Evolutionary conservation across 2,329 filamentous ascomycete genomes (phyloP), one percentile per base, ranked within the genome.

Genomic region (Trichoderma sp.): DNA sequence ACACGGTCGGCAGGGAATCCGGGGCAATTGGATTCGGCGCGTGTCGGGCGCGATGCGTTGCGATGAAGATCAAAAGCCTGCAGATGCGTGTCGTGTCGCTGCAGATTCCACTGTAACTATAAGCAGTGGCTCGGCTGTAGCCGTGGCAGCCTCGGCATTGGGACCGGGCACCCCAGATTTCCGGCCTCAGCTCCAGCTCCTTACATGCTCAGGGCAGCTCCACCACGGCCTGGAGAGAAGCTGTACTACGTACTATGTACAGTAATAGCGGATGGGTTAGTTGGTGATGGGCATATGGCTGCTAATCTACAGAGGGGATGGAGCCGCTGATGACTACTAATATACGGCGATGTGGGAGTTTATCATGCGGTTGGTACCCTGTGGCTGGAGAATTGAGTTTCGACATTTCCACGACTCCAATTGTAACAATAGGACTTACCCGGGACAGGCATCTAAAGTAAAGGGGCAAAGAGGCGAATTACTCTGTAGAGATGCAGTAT

Each of bases 141-240:
- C 60, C 59, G 59, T 58, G 48, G 56, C 25, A 64, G 67, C 67
- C 67, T 68, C 67, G 67, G 67, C 67, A 65, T 54, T 64, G 60
- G 67, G n/a, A 59, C 42, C 13, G 22, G 22, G 42, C 29, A 60
- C 65, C 65, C 57, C 57, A 56, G 65, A 67, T 63, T 66, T 58
- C 35, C 37, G 34, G 42, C 42, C 42, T 29, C 35, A 32, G 27
- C 53, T 52, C 34, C n/a, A 64, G 35, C 58, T 61, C 10, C 56
- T 39, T 48, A 48, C 42, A 22, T 6, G 19, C 39, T 22, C 10
- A 32, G 22, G 2, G 17, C 50, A 56, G 61, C 61, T 34, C 50
- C 61, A 45, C 50, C 57, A 48, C 32, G 57, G 37, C 56, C 42
- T 42, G 13, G 35, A 5, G 35, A 29, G 22, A 7, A 57, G 54